Conservation (phyloP, 2,329 filamentous ascomycete genomes). For the Sporothrix brunneoviolacea region DNA sequence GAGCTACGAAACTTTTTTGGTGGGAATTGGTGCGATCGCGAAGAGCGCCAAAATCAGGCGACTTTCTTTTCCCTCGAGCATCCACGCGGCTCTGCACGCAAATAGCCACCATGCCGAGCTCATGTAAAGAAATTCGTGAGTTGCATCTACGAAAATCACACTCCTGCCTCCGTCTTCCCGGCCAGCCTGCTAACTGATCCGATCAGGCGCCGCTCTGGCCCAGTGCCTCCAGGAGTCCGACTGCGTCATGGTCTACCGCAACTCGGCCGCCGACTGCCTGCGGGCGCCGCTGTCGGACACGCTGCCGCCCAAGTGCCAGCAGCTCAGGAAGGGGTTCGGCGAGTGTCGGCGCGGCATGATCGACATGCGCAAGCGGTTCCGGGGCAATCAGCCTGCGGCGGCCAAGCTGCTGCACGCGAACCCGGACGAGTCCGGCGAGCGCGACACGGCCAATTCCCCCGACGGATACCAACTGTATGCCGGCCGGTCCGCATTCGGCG, state of each 20-base stretch:
- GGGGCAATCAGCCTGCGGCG: constrained; percentile 81
- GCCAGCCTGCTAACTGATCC: not conserved
- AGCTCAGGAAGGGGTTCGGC: constrained; percentile 85
- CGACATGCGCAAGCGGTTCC: constrained; percentile 97
- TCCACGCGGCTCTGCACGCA: not conserved
- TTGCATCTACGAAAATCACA: constrained; percentile 16
- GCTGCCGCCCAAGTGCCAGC: constrained; percentile 81
- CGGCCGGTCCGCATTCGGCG: constrained; percentile 63
- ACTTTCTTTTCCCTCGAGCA: not conserved
- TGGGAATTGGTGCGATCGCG: not conserved
- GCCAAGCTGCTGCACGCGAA: constrained; percentile 42
- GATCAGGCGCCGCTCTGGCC: constrained; percentile 77
- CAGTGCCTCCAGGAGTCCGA: constrained; percentile 94
- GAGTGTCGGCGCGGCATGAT: constrained; percentile 95
- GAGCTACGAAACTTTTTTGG: not conserved
- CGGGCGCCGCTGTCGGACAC: constrained; percentile 72
- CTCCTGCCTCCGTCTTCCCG: not conserved
- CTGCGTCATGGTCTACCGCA: constrained; percentile 88
- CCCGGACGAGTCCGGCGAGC: constrained; percentile 49
- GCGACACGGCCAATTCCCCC: constrained; percentile 23
- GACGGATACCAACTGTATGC: constrained; percentile 68
- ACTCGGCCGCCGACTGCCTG: constrained; percentile 82
- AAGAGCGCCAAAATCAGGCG: not conserved
- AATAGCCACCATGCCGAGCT: constrained; percentile 62
- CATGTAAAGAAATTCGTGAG: constrained; percentile 94